Evolutionary conservation across 495 filamentous ascomycete genomes (phyloP), one percentile per base, ranked within the genome.

Genomic region (Penicillium cataractarum): DNA sequence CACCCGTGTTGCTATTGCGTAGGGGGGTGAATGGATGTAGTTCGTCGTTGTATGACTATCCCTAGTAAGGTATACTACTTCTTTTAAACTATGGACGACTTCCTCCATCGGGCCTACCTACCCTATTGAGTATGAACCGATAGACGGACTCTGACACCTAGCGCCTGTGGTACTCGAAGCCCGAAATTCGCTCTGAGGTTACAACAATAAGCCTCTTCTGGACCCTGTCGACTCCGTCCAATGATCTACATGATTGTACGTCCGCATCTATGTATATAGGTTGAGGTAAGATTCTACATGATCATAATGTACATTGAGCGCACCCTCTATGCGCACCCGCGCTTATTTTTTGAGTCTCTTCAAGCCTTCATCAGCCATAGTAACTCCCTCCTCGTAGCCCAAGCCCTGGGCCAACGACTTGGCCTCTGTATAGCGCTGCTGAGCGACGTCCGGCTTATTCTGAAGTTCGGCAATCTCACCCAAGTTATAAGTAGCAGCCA

Each of bases 401-500:
- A 93, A 69, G 12, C 76, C 84, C 63, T 84, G 83, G 44, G 87
- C 87, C 58, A 93, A 65, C 8, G 73, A 80, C 44, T 79, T 77
- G 17, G 91, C 90, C 67, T 96, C 86, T 40, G 81, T 74, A 67
- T 88, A 78, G 33, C 60, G 60, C 44, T 74, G 64, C 56, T 63
- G 62, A 15, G 95, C 95, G 65, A 89, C 83, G n/a, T 80, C 76
- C 0, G 75, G 60, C 66, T 90, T 80, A 3, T 89, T 87, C 52
- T 86, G 74, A 80, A 92, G 84, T 61, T 89, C 83, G 1, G 92
- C 88, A 64, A 99, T 85, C 61, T 93, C 89, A 13, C 87, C 95
- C 49, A 97, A 82, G 74, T 96, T 97, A 72, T 90, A 87, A 42
- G 88, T 89, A n/a, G 94, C 90, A 10, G 86, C 88, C 0, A 88